Conservation (phyloP, 108 stramenopile genomes). For the Stephanodiscus triporus region DNA sequence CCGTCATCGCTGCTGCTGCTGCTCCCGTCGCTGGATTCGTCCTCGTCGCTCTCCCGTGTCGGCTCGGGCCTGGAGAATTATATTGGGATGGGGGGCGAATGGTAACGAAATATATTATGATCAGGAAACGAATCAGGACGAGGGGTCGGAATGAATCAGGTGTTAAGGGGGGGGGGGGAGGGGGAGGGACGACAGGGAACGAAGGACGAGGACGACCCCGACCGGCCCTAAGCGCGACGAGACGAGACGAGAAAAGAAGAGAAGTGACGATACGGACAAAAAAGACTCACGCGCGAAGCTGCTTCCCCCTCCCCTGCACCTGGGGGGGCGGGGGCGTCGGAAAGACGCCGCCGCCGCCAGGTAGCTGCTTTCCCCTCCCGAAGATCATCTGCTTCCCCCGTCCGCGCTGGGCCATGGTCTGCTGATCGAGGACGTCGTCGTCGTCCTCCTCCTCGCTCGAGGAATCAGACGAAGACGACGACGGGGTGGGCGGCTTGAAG, state of each 20-base stretch:
- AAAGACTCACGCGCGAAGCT: conserved; percentile 54
- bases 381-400: conserved; percentile 44
- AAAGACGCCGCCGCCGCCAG: conserved; percentile 24
- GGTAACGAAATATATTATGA: not conserved
- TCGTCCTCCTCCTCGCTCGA: conserved; percentile 23
- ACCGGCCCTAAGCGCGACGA: too few relatives aligned
- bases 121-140: conserved; percentile 5
- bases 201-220: not conserved
- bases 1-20: conserved; percentile 37
- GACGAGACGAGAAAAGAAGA: too few relatives aligned
- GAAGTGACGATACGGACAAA: too few relatives aligned
- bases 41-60: conserved; percentile 60
- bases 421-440: conserved; percentile 17
- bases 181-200: not conserved
- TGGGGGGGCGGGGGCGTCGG: not conserved
- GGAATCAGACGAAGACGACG: conserved; percentile 32
- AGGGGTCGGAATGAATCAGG: too few relatives aligned
- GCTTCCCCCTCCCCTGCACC: conserved; percentile 63
- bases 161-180: too few relatives aligned
- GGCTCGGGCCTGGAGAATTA: conserved; percentile 6
- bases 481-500: conserved; percentile 47
- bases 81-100: not conserved
- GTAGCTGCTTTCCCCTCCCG: conserved; percentile 49
- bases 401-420: conserved; percentile 16
- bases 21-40: conserved; percentile 39